These are phyloP conservation scores for Pterulicium gracile DNA, from an alignment of 1,284 basidiomycete genomes.

Conservation along the genomic window DNA sequence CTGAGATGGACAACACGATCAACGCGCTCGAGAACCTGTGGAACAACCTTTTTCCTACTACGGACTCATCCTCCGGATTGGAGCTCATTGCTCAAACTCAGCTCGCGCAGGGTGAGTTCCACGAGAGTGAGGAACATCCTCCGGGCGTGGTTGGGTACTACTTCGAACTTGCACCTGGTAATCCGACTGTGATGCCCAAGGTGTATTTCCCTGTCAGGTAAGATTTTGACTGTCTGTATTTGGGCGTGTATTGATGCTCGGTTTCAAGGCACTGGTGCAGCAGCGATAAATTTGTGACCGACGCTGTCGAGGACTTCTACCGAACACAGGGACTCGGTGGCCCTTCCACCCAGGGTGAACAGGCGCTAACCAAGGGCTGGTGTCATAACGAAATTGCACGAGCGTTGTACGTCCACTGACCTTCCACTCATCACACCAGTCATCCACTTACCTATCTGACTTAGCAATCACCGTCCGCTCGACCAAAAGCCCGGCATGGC, in stretches of 20 bases:
- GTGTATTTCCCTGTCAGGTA: constrained; percentile 20
- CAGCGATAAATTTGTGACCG: constrained; percentile 15
- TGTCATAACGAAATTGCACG: constrained; percentile 16
- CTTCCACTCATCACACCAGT: neutral
- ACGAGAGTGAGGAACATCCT: constrained; percentile 11
- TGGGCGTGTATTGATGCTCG: neutral
- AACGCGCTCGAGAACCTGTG: constrained; percentile 16
- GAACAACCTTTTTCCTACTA: constrained; percentile 19
- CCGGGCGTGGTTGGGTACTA: constrained; percentile 18
- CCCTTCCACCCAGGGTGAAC: constrained; percentile 5
- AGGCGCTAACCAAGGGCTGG: constrained; percentile 16
- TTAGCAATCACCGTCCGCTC: neutral
- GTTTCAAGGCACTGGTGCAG: constrained; percentile 16
- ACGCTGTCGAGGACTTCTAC: constrained; percentile 18
- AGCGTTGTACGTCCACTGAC: constrained; percentile 20
- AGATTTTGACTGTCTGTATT: constrained; percentile 7
- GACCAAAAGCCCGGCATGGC: neutral
- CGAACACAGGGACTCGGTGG: constrained; percentile 8
- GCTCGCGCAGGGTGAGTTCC: neutral
- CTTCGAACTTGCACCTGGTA: constrained; percentile 18
- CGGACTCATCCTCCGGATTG: constrained; percentile 9
- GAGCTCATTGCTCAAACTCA: neutral
- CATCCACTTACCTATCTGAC: neutral
- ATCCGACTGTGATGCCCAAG: constrained; percentile 17
- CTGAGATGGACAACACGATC: constrained; percentile 11